phyloP scores from a whole-genome alignment of 2,329 filamentous ascomycete genomes.

The Alternaria dauci region DNA sequence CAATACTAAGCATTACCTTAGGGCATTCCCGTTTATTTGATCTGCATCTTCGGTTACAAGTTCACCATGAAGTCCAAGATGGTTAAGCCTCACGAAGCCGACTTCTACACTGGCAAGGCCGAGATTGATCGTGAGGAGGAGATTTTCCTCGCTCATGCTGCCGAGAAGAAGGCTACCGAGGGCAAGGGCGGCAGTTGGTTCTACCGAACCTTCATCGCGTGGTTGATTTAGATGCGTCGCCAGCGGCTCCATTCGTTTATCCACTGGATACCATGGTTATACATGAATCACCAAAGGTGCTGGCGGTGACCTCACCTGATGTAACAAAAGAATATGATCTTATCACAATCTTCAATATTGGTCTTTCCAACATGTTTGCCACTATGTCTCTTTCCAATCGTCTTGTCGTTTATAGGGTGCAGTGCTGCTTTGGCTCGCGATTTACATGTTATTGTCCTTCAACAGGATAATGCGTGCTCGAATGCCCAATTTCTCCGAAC shows the following conservation, averaged over 20 bases:
- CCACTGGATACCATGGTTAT: neutral
- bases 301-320: neutral
- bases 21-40: conserved; percentile 77
- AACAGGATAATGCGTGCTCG: neutral
- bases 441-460: neutral
- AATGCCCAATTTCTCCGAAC: neutral
- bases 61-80: conserved; percentile 38
- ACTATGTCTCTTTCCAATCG: neutral
- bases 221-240: conserved; percentile 63
- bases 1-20: conserved; percentile 57
- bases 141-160: conserved; percentile 69
- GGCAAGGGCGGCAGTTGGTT: conserved; percentile 58
- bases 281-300: neutral
- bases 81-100: conserved; percentile 66
- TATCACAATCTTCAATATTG: neutral
- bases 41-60: conserved; percentile 68
- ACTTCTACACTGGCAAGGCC: conserved; percentile 77
- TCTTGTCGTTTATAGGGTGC: neutral
- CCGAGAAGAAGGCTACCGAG: conserved; percentile 49
- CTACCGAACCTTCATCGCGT: conserved; percentile 66
- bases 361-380: neutral
- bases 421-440: neutral
- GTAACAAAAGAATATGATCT: neutral
- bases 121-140: conserved; percentile 76
- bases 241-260: neutral